These are phyloP conservation scores for Triticum turgidum DNA, from an alignment of 176 grass and related monocot genomes.

Conservation along the genomic window DNA sequence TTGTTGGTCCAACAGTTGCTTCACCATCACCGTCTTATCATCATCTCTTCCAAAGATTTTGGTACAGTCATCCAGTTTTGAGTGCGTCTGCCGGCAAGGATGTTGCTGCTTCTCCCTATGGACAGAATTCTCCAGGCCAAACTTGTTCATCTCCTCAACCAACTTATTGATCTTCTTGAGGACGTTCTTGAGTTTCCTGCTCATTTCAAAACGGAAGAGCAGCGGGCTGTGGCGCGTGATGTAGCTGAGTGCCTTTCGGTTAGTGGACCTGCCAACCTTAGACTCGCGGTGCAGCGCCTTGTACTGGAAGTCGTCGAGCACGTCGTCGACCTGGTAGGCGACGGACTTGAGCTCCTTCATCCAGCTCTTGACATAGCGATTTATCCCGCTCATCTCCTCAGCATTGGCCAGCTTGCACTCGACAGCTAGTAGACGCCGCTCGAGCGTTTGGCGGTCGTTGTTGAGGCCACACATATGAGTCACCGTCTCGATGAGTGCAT, in stretches of 20 bases:
- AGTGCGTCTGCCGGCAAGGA: neutral
- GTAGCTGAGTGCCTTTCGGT: neutral
- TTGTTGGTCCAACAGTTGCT: neutral
- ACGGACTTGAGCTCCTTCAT: conserved; percentile 16
- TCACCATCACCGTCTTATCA: conserved; percentile 11
- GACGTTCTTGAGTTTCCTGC: conserved; percentile 10
- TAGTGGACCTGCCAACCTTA: neutral
- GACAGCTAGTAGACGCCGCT: neutral
- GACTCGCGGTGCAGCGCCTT: neutral
- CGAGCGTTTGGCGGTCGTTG: neutral
- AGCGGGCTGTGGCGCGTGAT: neutral
- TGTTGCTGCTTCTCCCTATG: accelerated
- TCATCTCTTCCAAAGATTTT: conserved; percentile 10
- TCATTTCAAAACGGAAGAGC: neutral
- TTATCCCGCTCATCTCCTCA: neutral
- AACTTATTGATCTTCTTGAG: neutral
- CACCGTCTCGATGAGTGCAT: neutral
- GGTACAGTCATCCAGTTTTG: neutral
- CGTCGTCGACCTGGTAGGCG: conserved; percentile 36
- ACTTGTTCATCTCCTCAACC: neutral
- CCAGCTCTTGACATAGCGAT: neutral
- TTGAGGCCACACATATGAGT: neutral
- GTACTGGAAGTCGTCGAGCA: conserved; percentile 44
- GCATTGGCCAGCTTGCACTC: neutral
- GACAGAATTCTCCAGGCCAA: neutral